Conservation (phyloP, 208 protist genomes). For the Angomonas ambiguus region DNA sequence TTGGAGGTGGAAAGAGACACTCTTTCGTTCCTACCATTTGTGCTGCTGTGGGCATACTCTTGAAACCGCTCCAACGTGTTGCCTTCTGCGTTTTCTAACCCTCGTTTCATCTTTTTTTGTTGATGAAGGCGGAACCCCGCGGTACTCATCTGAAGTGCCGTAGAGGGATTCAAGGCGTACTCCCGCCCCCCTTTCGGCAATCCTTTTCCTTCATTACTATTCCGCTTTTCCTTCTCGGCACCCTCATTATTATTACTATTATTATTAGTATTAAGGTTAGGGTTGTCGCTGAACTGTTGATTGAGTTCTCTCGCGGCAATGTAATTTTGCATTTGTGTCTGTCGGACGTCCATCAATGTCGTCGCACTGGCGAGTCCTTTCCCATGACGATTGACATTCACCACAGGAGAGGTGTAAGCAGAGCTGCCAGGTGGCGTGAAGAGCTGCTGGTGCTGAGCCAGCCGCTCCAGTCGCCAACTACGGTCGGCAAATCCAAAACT, state of each 20-base stretch:
- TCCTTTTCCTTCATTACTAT: background rate
- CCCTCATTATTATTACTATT: background rate
- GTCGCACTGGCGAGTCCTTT: background rate
- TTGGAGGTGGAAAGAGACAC: no score
- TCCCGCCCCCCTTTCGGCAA: no score
- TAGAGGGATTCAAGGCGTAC: background rate
- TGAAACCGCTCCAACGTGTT: no score
- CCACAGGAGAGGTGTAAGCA: background rate
- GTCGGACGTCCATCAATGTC: background rate
- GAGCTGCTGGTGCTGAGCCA: constrained; percentile 13
- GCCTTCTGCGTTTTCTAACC: background rate
- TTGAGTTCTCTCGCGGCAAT: background rate
- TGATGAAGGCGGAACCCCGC: background rate
- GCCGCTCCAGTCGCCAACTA: constrained; percentile 23
- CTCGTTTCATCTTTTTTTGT: background rate
- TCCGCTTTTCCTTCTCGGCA: background rate
- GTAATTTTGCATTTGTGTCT: background rate
- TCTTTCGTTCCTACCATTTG: no score
- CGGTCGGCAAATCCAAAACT: constrained; percentile 31
- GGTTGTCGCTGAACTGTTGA: no score
- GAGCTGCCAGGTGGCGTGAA: background rate
- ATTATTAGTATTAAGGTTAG: background rate
- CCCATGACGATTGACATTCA: background rate
- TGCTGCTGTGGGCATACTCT: no score
- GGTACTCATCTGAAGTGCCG: background rate